Conservation (phyloP, 2,329 filamentous ascomycete genomes). For the Claviceps monticola region DNA sequence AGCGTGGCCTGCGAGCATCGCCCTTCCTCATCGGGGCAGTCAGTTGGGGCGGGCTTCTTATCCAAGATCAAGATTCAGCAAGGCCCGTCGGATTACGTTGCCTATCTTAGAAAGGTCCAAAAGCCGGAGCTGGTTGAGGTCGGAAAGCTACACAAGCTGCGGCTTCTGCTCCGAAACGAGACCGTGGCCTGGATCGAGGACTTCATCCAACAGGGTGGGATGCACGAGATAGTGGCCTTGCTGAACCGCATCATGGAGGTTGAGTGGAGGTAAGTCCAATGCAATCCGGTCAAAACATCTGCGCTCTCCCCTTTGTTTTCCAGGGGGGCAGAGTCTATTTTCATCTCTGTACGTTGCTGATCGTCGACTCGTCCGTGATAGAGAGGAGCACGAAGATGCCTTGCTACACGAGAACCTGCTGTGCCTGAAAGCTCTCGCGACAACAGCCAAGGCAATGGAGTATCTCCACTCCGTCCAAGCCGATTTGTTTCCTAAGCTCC, state of each 20-base stretch:
- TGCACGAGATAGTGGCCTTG: constrained; percentile 78
- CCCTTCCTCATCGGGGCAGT: constrained; percentile 33
- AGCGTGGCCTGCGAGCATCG: constrained; percentile 48
- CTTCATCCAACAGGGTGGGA: constrained; percentile 79
- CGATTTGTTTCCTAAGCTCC: constrained; percentile 70
- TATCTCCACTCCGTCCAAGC: constrained; percentile 68
- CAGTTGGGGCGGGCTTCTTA: constrained; percentile 43
- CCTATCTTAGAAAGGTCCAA: constrained; percentile 67
- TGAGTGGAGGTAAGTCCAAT: constrained; percentile 63
- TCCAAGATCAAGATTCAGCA: constrained; percentile 62
- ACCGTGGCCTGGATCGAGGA: constrained; percentile 90
- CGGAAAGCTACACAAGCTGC: constrained; percentile 87
- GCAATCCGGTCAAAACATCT: background rate
- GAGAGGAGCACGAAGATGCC: constrained; percentile 90
- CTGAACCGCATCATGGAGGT: constrained; percentile 87
- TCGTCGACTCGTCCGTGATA: constrained; percentile 20
- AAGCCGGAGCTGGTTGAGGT: constrained; percentile 79
- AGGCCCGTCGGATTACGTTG: constrained; percentile 70
- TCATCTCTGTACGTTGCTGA: too few species aligned
- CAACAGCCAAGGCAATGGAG: constrained; percentile 72
- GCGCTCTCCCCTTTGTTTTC: background rate
- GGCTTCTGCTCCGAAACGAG: constrained; percentile 81
- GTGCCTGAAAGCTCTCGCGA: constrained; percentile 88
- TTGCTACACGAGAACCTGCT: constrained; percentile 84
- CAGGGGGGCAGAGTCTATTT: background rate